These are phyloP conservation scores for Boletus insuetus DNA, from an alignment of 768 basidiomycete species.

Conservation along the genomic window DNA sequence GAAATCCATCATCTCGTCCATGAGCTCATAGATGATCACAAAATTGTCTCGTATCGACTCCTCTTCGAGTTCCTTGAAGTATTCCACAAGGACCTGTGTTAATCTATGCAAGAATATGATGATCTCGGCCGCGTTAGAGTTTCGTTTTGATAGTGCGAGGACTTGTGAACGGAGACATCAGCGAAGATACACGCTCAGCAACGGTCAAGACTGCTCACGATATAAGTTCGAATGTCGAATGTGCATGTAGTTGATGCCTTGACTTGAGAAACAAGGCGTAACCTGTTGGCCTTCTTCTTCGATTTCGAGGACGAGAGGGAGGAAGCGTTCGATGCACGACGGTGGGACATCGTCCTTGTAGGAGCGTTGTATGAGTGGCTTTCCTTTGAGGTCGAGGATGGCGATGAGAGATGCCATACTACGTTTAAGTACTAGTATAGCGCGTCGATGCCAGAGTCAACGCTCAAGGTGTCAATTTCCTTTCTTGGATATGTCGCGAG, in stretches of 20 bases:
- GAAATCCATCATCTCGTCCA: conserved; percentile 99
- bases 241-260: conserved; percentile 98
- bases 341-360: conserved; percentile 95
- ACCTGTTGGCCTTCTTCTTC: conserved; percentile 97
- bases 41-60: conserved; percentile 99
- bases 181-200: neutral
- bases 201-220: conserved; percentile 46
- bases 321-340: conserved; percentile 88
- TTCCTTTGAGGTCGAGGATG: conserved; percentile 98
- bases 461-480: neutral
- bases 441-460: neutral
- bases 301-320: conserved; percentile 90
- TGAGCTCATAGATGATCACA: conserved; percentile 96
- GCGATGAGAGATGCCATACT: conserved; percentile 75
- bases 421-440: too few relatives aligned
- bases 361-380: conserved; percentile 93
- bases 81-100: conserved; percentile 89
- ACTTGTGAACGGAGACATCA: conserved; percentile 45
- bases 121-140: conserved; percentile 93
- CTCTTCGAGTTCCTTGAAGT: conserved; percentile 99
- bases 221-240: conserved; percentile 98
- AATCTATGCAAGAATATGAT: conserved; percentile 96
- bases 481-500: neutral
- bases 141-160: conserved; percentile 92
- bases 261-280: conserved; percentile 92